Base-by-base conservation (phyloP, 495 filamentous ascomycete species). In the Aspergillus carlsbadensis region DNA sequence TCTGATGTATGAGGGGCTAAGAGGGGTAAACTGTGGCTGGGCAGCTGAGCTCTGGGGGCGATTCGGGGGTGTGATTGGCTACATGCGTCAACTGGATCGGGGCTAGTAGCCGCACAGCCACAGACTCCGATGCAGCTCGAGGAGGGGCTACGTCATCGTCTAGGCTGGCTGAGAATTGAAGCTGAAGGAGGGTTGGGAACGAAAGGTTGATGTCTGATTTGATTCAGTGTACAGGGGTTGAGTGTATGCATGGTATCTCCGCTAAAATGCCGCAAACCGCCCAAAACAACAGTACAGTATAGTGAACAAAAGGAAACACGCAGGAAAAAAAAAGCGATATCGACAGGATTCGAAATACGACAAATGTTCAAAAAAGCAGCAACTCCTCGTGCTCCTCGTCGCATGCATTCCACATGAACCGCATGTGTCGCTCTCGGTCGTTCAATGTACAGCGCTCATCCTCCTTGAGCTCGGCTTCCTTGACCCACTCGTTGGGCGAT, bases 381-480 rank as follows among this genome's bases (percentile, higher is more conserved):
- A 77, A 70, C 17, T 40, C 46, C 42, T 75, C 70, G 63, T 76
- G 65, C 53, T 73, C 71, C 15, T 70, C 62, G 52, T 73, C 69
- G 8, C 57, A 63, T 33, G 71, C 26, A 55, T 65, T 71, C 54
- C 69, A 60, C 63, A 67, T 54, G 52, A 73, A 72, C 34, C 74
- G 56, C 60, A 66, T 42, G 36, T 63, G 57, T 10, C 72, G 59
- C 62, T 78, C 73, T 33, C 64, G 58, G 42, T 44, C 60, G 17
- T 60, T 69, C 40, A 74, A 14, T 22, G 70, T 48, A 59, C 73
- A 76, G 40, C 72, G 61, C 15, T 60, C 54, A 61, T 78, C 75
- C 7, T 52, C 61, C 20, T 68, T 68, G 52, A 78, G 57, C 17
- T 67, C 65, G 18, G 62, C 50, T 52, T 78, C 73, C 3, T 48